A percentile compares a stretch with the other conserved stretches of the same genome.
Conservation (phyloP, 371 early-diverging fungal species). For the Chytridium lagenaria region DNA sequence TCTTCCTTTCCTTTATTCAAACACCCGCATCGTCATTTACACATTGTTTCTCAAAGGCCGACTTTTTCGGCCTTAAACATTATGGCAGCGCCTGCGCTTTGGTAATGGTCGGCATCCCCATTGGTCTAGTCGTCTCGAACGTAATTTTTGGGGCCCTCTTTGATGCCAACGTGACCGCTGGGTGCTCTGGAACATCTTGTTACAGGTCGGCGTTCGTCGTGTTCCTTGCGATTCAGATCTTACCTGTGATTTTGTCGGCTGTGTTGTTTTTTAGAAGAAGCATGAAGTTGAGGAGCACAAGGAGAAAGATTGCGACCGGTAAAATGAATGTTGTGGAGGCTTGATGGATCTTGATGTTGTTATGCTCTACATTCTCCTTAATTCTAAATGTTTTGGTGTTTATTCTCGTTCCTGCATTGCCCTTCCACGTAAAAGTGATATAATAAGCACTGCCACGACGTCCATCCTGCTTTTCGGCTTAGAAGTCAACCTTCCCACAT, state of each 20-base stretch:
- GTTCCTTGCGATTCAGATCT: slow-evolving; percentile 25
- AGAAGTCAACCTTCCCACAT: too few relatives aligned
- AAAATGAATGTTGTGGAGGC: not conserved
- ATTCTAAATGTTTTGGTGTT: too few relatives aligned
- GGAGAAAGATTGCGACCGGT: not conserved
- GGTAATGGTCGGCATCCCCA: slow-evolving; percentile 36
- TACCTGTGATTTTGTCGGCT: slow-evolving; percentile 15
- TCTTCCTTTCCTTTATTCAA: slow-evolving; percentile 22
- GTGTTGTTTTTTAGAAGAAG: slow-evolving; percentile 13
- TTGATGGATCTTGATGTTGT: not conserved
- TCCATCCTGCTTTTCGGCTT: too few relatives aligned
- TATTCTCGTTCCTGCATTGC: too few relatives aligned
- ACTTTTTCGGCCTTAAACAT: slow-evolving; percentile 33
- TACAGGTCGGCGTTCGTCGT: slow-evolving; percentile 7
- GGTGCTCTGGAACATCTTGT: slow-evolving; percentile 18
- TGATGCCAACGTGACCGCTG: not conserved
- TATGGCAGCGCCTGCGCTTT: slow-evolving; percentile 42
- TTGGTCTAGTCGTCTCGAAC: slow-evolving; percentile 37
- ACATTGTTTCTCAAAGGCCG: slow-evolving; percentile 10
- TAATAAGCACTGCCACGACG: too few relatives aligned
- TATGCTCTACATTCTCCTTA: too few relatives aligned
- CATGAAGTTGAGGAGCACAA: not conserved
- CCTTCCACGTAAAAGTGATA: too few relatives aligned
- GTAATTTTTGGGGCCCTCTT: slow-evolving; percentile 30
- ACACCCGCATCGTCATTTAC: too few relatives aligned